phyloP scores from a whole-genome alignment of 73 alveolate species.

The Paraurostyla sp. region DNA sequence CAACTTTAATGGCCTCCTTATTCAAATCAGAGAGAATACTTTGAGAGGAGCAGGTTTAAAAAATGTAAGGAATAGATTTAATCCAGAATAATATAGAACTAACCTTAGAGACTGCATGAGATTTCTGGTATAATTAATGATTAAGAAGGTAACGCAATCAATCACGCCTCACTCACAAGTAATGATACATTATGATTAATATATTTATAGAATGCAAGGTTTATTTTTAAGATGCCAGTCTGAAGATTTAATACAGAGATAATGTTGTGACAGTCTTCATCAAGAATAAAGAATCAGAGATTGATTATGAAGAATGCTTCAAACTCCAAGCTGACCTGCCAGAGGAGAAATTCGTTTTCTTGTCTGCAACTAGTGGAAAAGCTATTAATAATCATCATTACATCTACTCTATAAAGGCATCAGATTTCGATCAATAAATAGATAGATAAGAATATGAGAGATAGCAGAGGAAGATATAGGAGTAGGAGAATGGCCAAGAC shows the following conservation, averaged over 20 bases:
- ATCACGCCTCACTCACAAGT: background rate
- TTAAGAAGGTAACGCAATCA: conserved; percentile 6
- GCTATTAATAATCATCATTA: conserved; percentile 39
- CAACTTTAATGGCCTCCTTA: background rate
- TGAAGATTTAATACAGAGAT: background rate
- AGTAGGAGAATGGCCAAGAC: too few species aligned
- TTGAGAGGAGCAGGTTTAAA: conserved; percentile 23
- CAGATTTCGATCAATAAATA: conserved; percentile 21
- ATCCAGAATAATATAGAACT: background rate
- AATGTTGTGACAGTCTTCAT: background rate
- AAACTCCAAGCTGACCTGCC: conserved; percentile 34
- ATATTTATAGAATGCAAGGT: conserved; percentile 16
- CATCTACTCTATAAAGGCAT: background rate
- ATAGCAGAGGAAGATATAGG: background rate
- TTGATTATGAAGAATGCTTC: conserved; percentile 49
- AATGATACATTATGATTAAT: background rate
- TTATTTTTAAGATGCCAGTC: background rate
- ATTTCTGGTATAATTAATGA: background rate
- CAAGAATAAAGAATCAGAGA: background rate
- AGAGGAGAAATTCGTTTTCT: conserved; percentile 28
- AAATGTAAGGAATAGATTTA: background rate
- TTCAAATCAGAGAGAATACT: conserved; percentile 47
- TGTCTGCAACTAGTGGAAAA: conserved; percentile 43
- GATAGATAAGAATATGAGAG: background rate
- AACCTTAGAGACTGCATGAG: conserved; percentile 35